A percentile compares a stretch with the other conserved stretches of the same genome.
Evolutionary conservation across 2,329 filamentous ascomycete species (phyloP).

Genomic region (Didymella segeticola): DNA sequence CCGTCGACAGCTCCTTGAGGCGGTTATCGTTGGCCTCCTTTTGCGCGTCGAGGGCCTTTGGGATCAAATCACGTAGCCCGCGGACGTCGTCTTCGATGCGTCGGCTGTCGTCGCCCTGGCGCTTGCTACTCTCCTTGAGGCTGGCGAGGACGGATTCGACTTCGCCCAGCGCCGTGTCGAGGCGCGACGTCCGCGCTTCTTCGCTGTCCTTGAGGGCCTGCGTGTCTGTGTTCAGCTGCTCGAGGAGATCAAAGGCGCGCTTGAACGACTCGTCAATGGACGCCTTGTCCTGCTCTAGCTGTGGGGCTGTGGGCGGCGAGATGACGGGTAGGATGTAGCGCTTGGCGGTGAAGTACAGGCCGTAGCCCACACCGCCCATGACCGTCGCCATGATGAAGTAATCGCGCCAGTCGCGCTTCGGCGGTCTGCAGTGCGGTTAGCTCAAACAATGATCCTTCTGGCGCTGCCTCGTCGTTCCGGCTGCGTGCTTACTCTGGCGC

Average conservation of each 20-base stretch:
- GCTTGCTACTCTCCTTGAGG: constrained; percentile 79
- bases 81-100: constrained; percentile 86
- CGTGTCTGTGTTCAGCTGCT: constrained; percentile 91
- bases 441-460: no score
- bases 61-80: constrained; percentile 81
- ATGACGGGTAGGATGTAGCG: constrained; percentile 92
- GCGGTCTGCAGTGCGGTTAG: constrained; percentile 53
- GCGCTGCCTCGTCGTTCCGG: no score
- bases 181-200: constrained; percentile 78
- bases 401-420: constrained; percentile 92
- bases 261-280: constrained; percentile 93
- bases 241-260: constrained; percentile 86
- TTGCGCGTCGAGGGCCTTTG: constrained; percentile 85
- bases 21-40: constrained; percentile 82
- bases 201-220: constrained; percentile 86
- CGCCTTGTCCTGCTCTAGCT: constrained; percentile 92
- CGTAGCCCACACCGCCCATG: constrained; percentile 86
- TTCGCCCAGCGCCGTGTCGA: constrained; percentile 82
- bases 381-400: constrained; percentile 99
- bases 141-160: constrained; percentile 83
- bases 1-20: constrained; percentile 82
- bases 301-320: constrained; percentile 89
- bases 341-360: constrained; percentile 83
- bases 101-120: constrained; percentile 86
- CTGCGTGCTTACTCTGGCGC: constrained; percentile 57